Evolutionary conservation across 306 rosid genomes (phyloP).

Genomic region (Mucuna pruriens): DNA sequence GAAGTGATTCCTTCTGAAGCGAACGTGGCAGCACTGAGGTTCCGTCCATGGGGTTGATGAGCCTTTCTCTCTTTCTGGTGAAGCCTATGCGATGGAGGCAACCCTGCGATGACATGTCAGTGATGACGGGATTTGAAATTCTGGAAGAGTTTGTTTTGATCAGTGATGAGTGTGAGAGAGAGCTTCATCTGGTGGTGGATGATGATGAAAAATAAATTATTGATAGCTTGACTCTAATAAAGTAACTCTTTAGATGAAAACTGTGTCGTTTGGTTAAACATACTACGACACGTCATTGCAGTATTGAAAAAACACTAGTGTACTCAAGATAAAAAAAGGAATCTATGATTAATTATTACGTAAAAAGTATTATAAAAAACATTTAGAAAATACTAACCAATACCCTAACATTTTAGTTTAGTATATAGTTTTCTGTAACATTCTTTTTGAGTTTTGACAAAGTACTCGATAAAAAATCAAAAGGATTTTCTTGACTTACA

Average conservation of each 20-base stretch:
- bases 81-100: neutral
- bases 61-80: slow-evolving; percentile 39
- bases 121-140: neutral
- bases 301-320: slow-evolving; percentile 28
- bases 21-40: neutral
- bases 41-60: neutral
- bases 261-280: neutral
- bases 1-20: slow-evolving; percentile 4
- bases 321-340: slow-evolving; percentile 15
- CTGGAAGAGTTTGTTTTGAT: neutral
- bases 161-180: neutral
- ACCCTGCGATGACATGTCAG: slow-evolving; percentile 37
- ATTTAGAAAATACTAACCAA: neutral
- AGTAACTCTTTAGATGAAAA: slow-evolving; percentile 5
- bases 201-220: slow-evolving; percentile 12
- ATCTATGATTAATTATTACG: neutral
- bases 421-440: no score
- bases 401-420: neutral
- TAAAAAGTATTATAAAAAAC: neutral
- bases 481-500: neutral
- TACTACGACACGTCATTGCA: slow-evolving; percentile 31
- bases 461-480: no score
- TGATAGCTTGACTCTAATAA: slow-evolving; percentile 10
- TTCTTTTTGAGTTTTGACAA: no score
- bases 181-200: slow-evolving; percentile 30